A percentile compares a stretch with the other conserved stretches of the same genome.
phyloP scores from a whole-genome alignment of 2,329 filamentous ascomycete species.

The Phialophora tarda region DNA sequence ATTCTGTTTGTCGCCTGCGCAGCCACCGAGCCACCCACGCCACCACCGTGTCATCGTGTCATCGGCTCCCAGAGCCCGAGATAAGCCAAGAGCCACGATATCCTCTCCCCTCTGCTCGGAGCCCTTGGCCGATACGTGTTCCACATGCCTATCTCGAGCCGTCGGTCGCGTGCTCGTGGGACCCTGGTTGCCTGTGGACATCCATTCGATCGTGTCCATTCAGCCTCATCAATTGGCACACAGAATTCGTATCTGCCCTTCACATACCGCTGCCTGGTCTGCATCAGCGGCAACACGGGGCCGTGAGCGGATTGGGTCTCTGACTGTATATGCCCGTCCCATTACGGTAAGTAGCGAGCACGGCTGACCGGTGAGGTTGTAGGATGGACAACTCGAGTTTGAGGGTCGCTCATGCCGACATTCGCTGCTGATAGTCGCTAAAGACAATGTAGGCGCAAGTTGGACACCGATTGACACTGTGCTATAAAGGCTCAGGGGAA shows the following conservation, averaged over 20 bases:
- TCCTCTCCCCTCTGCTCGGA: background rate
- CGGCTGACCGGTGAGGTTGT: background rate
- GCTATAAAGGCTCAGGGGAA: background rate
- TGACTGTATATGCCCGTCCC: background rate
- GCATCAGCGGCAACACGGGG: background rate
- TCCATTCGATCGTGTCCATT: background rate
- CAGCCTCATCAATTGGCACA: constrained; percentile 6
- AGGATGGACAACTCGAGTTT: constrained; percentile 2
- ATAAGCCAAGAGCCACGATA: background rate
- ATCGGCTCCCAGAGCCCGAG: constrained; percentile 10
- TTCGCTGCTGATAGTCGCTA: constrained; percentile 4
- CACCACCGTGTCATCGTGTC: background rate
- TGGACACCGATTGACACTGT: background rate
- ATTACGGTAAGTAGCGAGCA: background rate
- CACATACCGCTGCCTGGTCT: background rate
- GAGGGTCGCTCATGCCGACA: constrained; percentile 47
- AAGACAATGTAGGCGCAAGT: background rate
- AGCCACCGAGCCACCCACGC: background rate
- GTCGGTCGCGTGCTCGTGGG: background rate
- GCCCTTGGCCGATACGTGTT: background rate
- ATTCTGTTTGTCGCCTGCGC: background rate
- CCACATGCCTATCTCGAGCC: background rate
- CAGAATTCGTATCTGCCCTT: background rate
- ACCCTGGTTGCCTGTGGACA: background rate
- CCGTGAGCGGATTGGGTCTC: background rate